Evolutionary conservation across 164 flowering plant species (phyloP).

Genomic region (Litsea cubeba): DNA sequence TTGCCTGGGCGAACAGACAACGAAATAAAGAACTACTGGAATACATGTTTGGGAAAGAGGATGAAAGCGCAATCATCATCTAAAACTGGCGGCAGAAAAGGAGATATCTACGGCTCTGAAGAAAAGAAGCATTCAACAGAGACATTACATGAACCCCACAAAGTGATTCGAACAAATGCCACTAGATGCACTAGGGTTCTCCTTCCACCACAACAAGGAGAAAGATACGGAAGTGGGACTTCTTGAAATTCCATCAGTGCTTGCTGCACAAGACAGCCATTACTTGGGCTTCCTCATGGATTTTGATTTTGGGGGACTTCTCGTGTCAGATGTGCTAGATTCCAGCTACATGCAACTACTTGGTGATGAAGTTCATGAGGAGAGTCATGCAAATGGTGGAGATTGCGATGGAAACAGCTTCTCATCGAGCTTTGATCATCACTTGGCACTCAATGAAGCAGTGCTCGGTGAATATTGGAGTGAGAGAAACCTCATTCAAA

Average conservation of each 20-base stretch:
- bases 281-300: background rate
- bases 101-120: background rate
- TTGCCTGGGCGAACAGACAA: conserved; percentile 14
- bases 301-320: background rate
- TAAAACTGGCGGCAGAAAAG: background rate
- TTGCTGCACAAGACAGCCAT: background rate
- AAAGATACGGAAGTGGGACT: too few relatives aligned
- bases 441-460: background rate
- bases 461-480: background rate
- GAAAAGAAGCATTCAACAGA: background rate
- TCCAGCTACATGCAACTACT: background rate
- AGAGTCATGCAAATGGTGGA: background rate
- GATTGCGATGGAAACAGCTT: background rate
- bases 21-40: conserved; percentile 14
- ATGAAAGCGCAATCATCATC: background rate
- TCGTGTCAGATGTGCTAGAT: background rate
- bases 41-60: background rate
- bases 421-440: background rate
- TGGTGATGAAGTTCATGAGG: background rate
- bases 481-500: background rate
- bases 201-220: conserved; percentile 1
- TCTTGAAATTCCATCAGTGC: background rate
- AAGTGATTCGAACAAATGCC: conserved; percentile 18
- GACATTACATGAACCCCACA: background rate
- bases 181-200: conserved; percentile 14